A percentile compares a stretch with the other conserved stretches of the same genome.
These are phyloP conservation scores for Lichtheimia corymbifera DNA, from an alignment of 371 early-diverging fungal genomes.

Conservation along the genomic window DNA sequence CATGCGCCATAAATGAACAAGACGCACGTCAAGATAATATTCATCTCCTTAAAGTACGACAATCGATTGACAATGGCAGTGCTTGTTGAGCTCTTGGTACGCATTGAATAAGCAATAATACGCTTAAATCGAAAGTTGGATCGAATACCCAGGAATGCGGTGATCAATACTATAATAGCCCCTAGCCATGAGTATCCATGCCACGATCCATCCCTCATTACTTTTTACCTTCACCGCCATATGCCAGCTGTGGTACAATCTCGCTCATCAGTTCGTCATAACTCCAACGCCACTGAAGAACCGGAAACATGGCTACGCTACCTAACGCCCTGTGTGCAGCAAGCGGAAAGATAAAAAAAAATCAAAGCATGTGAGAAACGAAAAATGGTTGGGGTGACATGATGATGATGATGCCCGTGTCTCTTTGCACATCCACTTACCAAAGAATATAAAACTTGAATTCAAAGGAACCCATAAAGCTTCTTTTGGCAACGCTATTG, in stretches of 20 bases:
- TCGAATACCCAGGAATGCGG: slow-evolving; percentile 36
- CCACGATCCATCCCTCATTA: too few species aligned
- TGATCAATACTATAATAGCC: slow-evolving; percentile 29
- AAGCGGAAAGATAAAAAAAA: slow-evolving; percentile 1
- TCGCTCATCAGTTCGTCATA: slow-evolving; percentile 30
- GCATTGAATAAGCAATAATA: slow-evolving; percentile 1
- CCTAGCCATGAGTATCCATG: too few species aligned
- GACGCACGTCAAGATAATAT: slow-evolving; percentile 31
- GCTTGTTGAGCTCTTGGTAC: neutral
- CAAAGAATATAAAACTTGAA: slow-evolving; percentile 38
- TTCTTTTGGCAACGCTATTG: slow-evolving; percentile 27
- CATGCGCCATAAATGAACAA: slow-evolving; percentile 30
- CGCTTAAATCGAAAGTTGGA: slow-evolving; percentile 42
- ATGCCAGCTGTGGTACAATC: slow-evolving; percentile 45
- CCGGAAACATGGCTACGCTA: slow-evolving; percentile 45
- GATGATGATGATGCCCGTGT: neutral
- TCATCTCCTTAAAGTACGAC: slow-evolving; percentile 53
- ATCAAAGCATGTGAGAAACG: neutral
- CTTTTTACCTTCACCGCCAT: slow-evolving; percentile 36
- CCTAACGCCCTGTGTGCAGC: slow-evolving; percentile 31
- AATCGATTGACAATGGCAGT: slow-evolving; percentile 24
- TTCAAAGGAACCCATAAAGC: slow-evolving; percentile 38
- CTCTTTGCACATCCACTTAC: slow-evolving; percentile 15
- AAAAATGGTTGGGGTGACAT: neutral
- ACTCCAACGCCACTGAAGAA: slow-evolving; percentile 45